Evolutionary conservation across 768 basidiomycete species (phyloP), one percentile per base, ranked within the genome.

Genomic region (Pleurotus pulmonarius): DNA sequence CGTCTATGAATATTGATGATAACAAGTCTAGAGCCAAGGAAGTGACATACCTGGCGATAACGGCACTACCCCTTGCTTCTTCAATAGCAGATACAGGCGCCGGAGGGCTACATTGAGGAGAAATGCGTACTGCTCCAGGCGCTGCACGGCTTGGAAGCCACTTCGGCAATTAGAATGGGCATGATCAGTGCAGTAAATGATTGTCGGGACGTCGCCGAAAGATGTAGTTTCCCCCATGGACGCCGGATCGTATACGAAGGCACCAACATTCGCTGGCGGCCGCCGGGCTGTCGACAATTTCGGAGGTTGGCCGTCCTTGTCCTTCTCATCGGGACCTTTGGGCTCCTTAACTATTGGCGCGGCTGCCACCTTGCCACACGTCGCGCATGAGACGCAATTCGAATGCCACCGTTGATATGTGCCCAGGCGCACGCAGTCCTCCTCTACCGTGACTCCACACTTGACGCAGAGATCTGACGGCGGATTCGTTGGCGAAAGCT

Each of bases 371-470:
- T 87, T 91, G 7, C 92, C 90, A 64, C 96, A 98, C 18, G 75
- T 75, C 12, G 71, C 73, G 62, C 97, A 99, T 57, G 88, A 85
- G n/a, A 99, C 75, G 68, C 97, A 99, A 29, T 90, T 80, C 1
- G 93, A 91, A 71, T 99, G 97, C 97, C 97, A 98, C 46, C 96
- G 82, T 65, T 93, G 88, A 73, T 94, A 96, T n/a, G 94, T 95
- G 34, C 94, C 97, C 25, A 96, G 73, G 56, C 97, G 82, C 45
- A 93, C 90, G 65, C 97, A 98, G 61, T 98, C 97, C 69, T 99
- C 97, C 72, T 99, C 97, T 20, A 99, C 92, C 0, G 96, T 96
- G 59, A 85, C 76, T 43, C 82, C 80, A 70, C 97, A 99, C 65
- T 84, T 87, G 49, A 93, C 83, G 67, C 97, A 99, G 40, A 94